Evolutionary conservation across 108 stramenopile species (phyloP).

Genomic region (Parietichytrium sp.): DNA sequence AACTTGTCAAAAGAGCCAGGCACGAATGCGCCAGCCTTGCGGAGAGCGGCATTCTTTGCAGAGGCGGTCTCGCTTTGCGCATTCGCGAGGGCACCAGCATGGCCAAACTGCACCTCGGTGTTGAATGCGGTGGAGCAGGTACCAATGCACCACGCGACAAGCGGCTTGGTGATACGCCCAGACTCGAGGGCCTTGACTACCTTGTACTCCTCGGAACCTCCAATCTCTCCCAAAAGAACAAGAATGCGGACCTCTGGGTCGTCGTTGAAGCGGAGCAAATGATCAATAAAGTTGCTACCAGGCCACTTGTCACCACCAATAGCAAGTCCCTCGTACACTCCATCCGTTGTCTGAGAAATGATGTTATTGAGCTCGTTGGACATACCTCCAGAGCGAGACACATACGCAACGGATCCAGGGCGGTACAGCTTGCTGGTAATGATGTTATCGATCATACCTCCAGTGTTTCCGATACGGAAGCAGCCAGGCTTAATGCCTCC

Average conservation of each 20-base stretch:
- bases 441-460: constrained; percentile 91
- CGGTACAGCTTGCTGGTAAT: constrained; percentile 80
- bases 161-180: constrained; percentile 79
- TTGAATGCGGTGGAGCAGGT: constrained; percentile 84
- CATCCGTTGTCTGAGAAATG: constrained; percentile 75
- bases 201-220: constrained; percentile 85
- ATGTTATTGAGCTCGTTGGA: constrained; percentile 88
- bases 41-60: constrained; percentile 78
- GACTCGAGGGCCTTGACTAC: constrained; percentile 67
- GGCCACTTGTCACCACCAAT: constrained; percentile 88
- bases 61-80: constrained; percentile 73
- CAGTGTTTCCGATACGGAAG: constrained; percentile 87
- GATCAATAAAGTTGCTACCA: constrained; percentile 79
- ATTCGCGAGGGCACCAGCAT: constrained; percentile 82
- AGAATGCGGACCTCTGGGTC: constrained; percentile 77
- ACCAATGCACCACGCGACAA: constrained; percentile 88
- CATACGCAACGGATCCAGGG: constrained; percentile 79
- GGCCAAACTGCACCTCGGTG: constrained; percentile 87
- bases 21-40: constrained; percentile 74
- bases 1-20: constrained; percentile 78
- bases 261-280: constrained; percentile 82
- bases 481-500: constrained; percentile 87
- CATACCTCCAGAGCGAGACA: constrained; percentile 84
- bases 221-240: constrained; percentile 82
- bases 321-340: constrained; percentile 84